Evolutionary conservation across 2,329 filamentous ascomycete species (phyloP), one percentile per base, ranked within the genome.

Genomic region (Pestalotiopsis sp.): DNA sequence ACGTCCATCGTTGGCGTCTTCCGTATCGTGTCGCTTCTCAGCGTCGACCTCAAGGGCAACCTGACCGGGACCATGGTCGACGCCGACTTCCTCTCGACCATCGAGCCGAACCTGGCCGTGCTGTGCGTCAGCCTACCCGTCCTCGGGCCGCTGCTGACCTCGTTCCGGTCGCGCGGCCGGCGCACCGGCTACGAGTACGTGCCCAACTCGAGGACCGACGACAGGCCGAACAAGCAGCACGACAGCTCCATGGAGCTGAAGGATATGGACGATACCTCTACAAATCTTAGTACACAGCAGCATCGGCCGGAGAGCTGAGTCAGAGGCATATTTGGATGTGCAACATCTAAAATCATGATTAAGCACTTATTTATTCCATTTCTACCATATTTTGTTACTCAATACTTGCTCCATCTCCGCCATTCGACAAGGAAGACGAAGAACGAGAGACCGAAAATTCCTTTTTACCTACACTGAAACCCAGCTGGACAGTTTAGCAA

Each of bases 1-100:
- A 72, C 73, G 13, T 74, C 72, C 1, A 70, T 74, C n/a, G 70
- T 74, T 12, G 72, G 73, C 11, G 63, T 75, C 4, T 72, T 72
- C 38, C 73, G 76, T 12, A 68, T 77, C n/a, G 58, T 68, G 57
- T 69, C 68, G 0, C 69, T 77, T 12, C 67, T 69, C 14, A 74
- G 74, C 9, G 71, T 80, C 13, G 70, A 73, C 12, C 65, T 77
- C 41, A 69, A 61, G 4, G 36, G 27, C 59, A 69, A 77, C 27
- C 70, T 79, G 14, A 72, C 69, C 7, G 59, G 67, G 0, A 74
- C 71, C 27, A 70, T 77, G 70, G 66, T 73, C 11, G 70, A 72
- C 66, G 71, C 71, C 61, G 71, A 69, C 23, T 75, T 76, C 68
- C 72, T 75, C 65, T 74, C 70, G 31, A 65, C 69, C 7, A n/a